Percentiles rank a stretch among this genome's conserved stretches.
phyloP scores from a whole-genome alignment of 805 yeast species.

The Kuraishia ogatae region DNA sequence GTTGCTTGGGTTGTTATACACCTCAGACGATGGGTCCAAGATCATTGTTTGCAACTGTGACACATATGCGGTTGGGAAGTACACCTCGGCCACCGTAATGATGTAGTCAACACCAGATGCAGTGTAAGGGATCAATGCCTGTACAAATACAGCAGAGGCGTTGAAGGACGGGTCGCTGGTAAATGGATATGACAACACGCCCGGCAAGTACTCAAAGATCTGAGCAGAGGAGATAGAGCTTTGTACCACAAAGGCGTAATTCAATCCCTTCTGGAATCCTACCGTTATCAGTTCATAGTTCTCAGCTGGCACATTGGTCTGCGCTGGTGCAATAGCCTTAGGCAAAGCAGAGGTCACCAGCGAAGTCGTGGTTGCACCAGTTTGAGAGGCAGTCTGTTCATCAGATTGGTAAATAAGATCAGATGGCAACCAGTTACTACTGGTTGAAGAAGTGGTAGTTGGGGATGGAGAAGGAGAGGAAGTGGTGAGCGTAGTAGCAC shows the following conservation, averaged over 20 bases:
- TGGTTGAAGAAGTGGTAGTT: background rate
- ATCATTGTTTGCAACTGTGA: slow-evolving; percentile 40
- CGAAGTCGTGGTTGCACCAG: slow-evolving; percentile 18
- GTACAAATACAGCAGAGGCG: slow-evolving; percentile 42
- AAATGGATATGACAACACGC: slow-evolving; percentile 58
- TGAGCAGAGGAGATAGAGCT: slow-evolving; percentile 75
- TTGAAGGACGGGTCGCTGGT: slow-evolving; percentile 12
- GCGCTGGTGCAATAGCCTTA: slow-evolving; percentile 65
- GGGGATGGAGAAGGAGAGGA: background rate
- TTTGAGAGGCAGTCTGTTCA: slow-evolving; percentile 17
- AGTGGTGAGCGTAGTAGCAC: background rate
- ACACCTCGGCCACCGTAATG: slow-evolving; percentile 83
- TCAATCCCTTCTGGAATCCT: slow-evolving; percentile 72
- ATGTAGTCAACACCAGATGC: slow-evolving; percentile 49
- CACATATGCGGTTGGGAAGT: slow-evolving; percentile 56
- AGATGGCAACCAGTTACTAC: slow-evolving; percentile 1
- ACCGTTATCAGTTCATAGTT: slow-evolving; percentile 54
- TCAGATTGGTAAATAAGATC: slow-evolving; percentile 13
- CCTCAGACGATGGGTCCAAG: slow-evolving; percentile 38
- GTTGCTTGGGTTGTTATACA: slow-evolving; percentile 52
- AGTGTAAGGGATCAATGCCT: slow-evolving; percentile 68
- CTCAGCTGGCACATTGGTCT: slow-evolving; percentile 31
- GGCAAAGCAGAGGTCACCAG: slow-evolving; percentile 52
- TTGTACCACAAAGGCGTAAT: slow-evolving; percentile 75
- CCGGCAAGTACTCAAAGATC: slow-evolving; percentile 79